These are phyloP conservation scores for Vigna reflexopilosa DNA, from an alignment of 306 rosid species.

Conservation along the genomic window DNA sequence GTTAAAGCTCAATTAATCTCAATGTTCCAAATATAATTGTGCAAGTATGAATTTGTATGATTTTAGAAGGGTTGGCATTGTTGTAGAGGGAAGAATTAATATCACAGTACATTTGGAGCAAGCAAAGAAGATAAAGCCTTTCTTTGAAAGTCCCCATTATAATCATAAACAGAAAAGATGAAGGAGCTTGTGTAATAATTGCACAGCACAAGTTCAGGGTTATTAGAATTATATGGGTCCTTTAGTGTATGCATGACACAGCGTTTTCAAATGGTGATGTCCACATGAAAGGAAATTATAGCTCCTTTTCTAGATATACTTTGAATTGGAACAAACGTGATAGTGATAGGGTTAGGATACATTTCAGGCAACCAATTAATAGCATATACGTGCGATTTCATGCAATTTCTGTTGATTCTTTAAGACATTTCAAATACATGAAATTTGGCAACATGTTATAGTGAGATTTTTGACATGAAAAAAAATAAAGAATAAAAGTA, in stretches of 20 bases:
- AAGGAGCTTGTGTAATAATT: conserved; percentile 57
- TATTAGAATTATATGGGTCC: conserved; percentile 44
- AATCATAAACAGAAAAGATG: conserved; percentile 48
- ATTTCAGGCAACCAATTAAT: conserved; percentile 42
- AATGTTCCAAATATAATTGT: too few relatives aligned
- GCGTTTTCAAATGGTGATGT: conserved; percentile 50
- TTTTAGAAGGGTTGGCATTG: background rate
- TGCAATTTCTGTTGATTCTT: background rate
- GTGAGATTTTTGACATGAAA: too few relatives aligned
- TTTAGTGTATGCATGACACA: conserved; percentile 42
- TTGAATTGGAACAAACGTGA: conserved; percentile 38
- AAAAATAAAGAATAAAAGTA: too few relatives aligned
- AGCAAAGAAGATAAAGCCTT: background rate
- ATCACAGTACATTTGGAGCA: background rate
- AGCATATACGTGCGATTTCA: conserved; percentile 25
- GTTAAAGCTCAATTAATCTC: too few relatives aligned
- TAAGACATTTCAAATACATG: too few relatives aligned
- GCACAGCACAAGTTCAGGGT: conserved; percentile 55
- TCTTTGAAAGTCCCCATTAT: conserved; percentile 12
- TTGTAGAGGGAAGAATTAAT: conserved; percentile 16
- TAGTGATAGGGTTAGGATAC: conserved; percentile 32
- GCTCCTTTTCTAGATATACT: conserved; percentile 46
- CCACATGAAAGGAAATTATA: conserved; percentile 49
- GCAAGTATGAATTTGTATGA: too few relatives aligned
- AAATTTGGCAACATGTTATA: too few relatives aligned